A percentile compares a stretch with the other conserved stretches of the same genome.
phyloP scores from a whole-genome alignment of 352 stramenopile genomes.

The Phytopythium litorale region DNA sequence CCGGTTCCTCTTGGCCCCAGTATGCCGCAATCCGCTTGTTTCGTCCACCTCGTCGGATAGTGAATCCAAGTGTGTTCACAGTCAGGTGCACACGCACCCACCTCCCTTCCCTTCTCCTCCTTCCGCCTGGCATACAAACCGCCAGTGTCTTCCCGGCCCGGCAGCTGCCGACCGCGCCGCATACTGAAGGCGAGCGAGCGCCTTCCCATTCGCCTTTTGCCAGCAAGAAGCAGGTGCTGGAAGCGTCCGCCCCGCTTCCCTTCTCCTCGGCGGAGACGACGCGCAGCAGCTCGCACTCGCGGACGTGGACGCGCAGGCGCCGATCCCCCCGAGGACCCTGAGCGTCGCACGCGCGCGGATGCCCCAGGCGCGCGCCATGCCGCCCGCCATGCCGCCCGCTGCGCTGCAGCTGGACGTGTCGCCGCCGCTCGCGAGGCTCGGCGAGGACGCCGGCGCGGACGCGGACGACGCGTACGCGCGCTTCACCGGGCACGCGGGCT shows the following conservation, averaged over 20 bases:
- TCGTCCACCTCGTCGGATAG: neutral
- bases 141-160: neutral
- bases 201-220: neutral
- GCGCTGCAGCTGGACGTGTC: slow-evolving; percentile 17
- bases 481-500: neutral
- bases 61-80: no score
- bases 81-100: no score
- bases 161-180: neutral
- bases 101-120: no score
- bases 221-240: no score
- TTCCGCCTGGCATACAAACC: neutral
- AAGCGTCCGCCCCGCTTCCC: no score
- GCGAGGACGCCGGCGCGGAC: neutral
- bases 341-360: neutral
- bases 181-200: neutral
- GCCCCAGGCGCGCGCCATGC: neutral
- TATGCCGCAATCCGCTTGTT: neutral
- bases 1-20: neutral
- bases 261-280: no score
- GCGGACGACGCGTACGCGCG: neutral
- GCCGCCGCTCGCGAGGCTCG: slow-evolving; percentile 5
- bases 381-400: slow-evolving; percentile 8
- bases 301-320: no score
- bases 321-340: neutral
- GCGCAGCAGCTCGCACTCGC: no score